Evolutionary conservation across 2,329 filamentous ascomycete species (phyloP), one percentile per base, ranked within the genome.

Genomic region (Ophiosphaerella narmari): DNA sequence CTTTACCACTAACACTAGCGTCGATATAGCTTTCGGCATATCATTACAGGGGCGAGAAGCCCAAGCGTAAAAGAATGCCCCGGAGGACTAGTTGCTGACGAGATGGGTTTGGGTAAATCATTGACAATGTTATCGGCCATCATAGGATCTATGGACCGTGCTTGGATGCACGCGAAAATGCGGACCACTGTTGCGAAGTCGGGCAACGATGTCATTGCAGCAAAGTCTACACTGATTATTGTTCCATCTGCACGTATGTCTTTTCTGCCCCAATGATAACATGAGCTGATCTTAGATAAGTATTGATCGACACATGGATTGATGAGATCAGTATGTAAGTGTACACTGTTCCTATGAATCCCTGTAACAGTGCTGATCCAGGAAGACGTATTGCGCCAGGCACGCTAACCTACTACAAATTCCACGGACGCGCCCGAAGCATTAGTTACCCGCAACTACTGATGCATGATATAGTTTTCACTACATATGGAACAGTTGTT

Each of bases 21-120:
- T n/a, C n/a, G n/a, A n/a, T n/a, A 29, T 29, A 29, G 24, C 5
- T 29, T 5, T 29, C 5, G 8, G 24, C 24, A 29, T 29, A 8
- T 29, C 24, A 29, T 29, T 8, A 29, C 24, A 8, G 24, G 24
- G 5, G 24, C 24, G 24, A 29, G 24, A 29, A 29, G 24, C 24
- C 5, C 24, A 5, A 8, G 8, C 8, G 24, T 8, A 29, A 29
- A 29, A 8, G 5, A 29, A 29, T 5, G 24, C 24, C 8, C 8
- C 5, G 50, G 55, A 1, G 57, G 52, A 4, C 31, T 60, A 7
- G 26, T 61, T 13, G 55, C 58, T 13, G 58, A 59, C 14, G 43
- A 43, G 1, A 61, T 61, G 55, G 58, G 58, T 1, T 41, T 61
- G 38, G 55, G 55, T 0, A 61, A 61, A 24, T 51, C 55, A 16